Evolutionary conservation across 257 asterid genomes (phyloP), one percentile per base, ranked within the genome.

Genomic region (Ocimum tenuiflorum): DNA sequence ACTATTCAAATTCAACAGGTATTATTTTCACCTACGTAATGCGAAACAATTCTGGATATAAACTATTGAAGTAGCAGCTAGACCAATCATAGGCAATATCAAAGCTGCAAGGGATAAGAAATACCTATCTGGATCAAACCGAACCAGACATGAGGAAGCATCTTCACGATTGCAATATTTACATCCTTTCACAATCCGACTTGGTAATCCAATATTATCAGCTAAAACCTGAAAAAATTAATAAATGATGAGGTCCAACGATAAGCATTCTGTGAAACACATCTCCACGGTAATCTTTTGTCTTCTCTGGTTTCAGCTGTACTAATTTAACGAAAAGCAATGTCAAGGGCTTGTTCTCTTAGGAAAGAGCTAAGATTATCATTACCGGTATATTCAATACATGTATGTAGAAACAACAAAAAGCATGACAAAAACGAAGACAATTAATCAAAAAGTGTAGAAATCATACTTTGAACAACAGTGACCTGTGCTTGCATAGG

Each of bases 101-200:
- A 46, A 53, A 53, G 46, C 69, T 45, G 46, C 18, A 54, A 54
- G 67, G 67, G 71, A 64, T 22, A 59, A 18, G 31, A 57, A 50
- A 67, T 82, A 90, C 97, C 96, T 90, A 67, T 90, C 95, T 46
- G 67, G 74, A 51, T 85, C 91, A 78, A 90, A 87, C 12, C 85
- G 95, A 76, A 90, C 92, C 45, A 90, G 95, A 77, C 97, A 90
- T 1, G 97, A 87, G 69, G 96, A 82, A 73, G 95, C 91, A 78
- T 90, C 87, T 29, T 80, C 82, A 70, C 88, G 77, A 13, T 64
- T 75, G 70, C 97, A 90, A 80, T 85, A 82, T 69, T 78, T 90
- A 78, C 97, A 90, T 74, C 97, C 97, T 75, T 82, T 90, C 14
- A 94, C 97, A 75, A 90, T 82, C 73, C 97, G 97, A 76, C 97